These are phyloP conservation scores for Clarireedia monteithiana DNA, from an alignment of 2,329 filamentous ascomycete genomes.

Conservation along the genomic window DNA sequence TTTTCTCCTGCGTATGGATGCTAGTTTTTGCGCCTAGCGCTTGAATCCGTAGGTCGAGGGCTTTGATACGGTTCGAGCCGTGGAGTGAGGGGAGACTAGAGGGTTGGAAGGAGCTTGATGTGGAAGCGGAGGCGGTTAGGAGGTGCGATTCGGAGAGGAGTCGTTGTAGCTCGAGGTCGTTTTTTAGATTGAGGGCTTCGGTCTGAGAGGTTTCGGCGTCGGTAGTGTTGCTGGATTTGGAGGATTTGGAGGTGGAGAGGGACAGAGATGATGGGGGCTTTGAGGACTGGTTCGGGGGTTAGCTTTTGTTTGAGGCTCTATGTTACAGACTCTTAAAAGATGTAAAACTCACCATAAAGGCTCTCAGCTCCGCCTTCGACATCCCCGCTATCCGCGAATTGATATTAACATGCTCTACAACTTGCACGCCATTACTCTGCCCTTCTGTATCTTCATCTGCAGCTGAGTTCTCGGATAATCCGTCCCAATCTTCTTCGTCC, in stretches of 20 bases:
- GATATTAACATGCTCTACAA: constrained; percentile 35
- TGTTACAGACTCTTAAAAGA: no score
- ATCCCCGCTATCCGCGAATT: constrained; percentile 32
- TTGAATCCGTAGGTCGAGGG: constrained; percentile 76
- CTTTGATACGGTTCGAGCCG: constrained; percentile 71
- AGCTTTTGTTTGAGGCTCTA: background rate
- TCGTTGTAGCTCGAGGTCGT: constrained; percentile 86
- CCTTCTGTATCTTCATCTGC: constrained; percentile 29
- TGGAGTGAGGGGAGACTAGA: constrained; percentile 37
- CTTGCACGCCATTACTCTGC: constrained; percentile 34
- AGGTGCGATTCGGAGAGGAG: constrained; percentile 89
- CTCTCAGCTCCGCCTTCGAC: constrained; percentile 64
- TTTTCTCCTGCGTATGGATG: constrained; percentile 70
- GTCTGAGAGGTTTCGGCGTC: constrained; percentile 12
- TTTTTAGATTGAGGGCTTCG: constrained; percentile 60
- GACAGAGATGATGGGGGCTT: constrained; percentile 21
- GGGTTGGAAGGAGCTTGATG: background rate
- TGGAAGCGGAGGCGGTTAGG: constrained; percentile 45
- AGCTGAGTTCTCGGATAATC: constrained; percentile 38
- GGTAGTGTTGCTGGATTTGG: background rate
- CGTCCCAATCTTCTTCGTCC: constrained; percentile 50
- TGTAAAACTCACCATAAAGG: constrained; percentile 59
- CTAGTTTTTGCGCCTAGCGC: constrained; percentile 71
- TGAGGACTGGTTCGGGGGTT: constrained; percentile 19
- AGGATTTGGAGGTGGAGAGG: background rate